Percentiles rank a stretch among this genome's conserved stretches.
Evolutionary conservation across 2,329 filamentous ascomycete genomes (phyloP).

Genomic region (Dactylella cylindrospora): DNA sequence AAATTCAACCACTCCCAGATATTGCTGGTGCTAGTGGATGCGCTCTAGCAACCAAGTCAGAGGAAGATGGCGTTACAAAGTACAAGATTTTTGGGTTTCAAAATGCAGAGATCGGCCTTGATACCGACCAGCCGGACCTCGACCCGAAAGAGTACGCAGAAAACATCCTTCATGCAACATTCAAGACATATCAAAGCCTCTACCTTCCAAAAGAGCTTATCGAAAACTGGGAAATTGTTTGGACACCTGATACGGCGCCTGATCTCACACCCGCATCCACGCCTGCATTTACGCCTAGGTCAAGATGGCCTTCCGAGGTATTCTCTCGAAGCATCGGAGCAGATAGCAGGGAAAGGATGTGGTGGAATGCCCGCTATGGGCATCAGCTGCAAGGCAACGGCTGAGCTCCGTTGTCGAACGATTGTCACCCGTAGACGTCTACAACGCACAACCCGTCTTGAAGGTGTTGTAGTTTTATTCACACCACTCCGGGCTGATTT

Average conservation of each 20-base stretch:
- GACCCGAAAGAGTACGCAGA: background rate
- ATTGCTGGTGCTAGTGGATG: constrained; percentile 23
- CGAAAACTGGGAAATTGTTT: constrained; percentile 10
- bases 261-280: too few relatives aligned
- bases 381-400: too few relatives aligned
- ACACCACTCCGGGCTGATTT: too few relatives aligned
- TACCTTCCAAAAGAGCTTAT: constrained; percentile 1
- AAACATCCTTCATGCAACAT: background rate
- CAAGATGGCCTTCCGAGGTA: too few relatives aligned
- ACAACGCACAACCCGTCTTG: too few relatives aligned
- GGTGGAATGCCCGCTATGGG: too few relatives aligned
- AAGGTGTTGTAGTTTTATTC: too few relatives aligned
- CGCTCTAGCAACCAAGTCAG: constrained; percentile 9
- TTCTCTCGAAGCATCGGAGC: too few relatives aligned
- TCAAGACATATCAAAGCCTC: constrained; percentile 15
- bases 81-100: constrained; percentile 31
- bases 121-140: background rate
- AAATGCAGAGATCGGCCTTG: constrained; percentile 2
- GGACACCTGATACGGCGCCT: constrained; percentile 1
- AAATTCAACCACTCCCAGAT: background rate
- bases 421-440: too few relatives aligned
- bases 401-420: too few relatives aligned
- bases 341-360: too few relatives aligned
- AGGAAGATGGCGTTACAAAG: background rate
- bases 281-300: too few relatives aligned